These are phyloP conservation scores for Melastoma malabathricum DNA, from an alignment of 345 rosid genomes.

Conservation along the genomic window DNA sequence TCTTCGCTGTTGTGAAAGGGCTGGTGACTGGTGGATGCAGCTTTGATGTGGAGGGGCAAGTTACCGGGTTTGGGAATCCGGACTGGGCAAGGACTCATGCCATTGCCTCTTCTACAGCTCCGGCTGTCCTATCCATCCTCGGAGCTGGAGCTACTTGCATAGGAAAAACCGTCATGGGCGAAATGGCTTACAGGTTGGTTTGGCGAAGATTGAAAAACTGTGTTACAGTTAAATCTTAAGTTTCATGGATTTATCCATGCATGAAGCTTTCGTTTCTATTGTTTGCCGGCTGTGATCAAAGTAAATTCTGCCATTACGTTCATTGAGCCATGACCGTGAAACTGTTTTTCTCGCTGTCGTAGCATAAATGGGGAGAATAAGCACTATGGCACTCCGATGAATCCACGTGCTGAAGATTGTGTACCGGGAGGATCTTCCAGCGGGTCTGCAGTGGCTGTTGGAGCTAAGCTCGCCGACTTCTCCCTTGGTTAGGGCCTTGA, in stretches of 20 bases:
- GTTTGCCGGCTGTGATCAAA: too few species aligned
- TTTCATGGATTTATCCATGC: too few species aligned
- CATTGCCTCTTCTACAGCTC: conserved; percentile 60
- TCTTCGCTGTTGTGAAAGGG: not conserved
- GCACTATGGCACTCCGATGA: conserved; percentile 78
- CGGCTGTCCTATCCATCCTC: conserved; percentile 46
- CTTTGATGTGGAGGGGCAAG: conserved; percentile 67
- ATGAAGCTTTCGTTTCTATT: too few species aligned
- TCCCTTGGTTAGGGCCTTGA: conserved; percentile 47
- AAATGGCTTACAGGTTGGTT: conserved; percentile 80
- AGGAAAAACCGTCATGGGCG: conserved; percentile 81
- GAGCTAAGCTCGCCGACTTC: conserved; percentile 73
- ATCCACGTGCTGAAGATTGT: conserved; percentile 62
- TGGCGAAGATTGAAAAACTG: too few species aligned
- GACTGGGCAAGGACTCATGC: conserved; percentile 84
- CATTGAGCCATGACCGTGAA: too few species aligned
- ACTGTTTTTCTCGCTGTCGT: conserved; percentile 4
- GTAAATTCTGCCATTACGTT: too few species aligned
- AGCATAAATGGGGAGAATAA: conserved; percentile 77
- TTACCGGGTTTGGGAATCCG: conserved; percentile 86
- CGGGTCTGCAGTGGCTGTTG: conserved; percentile 95
- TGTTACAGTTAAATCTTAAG: too few species aligned
- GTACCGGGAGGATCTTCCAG: conserved; percentile 96
- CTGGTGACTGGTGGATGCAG: conserved; percentile 19
- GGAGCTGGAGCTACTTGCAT: conserved; percentile 55